Evolutionary conservation across 192 early-diverging fungal species (phyloP).

Genomic region (Rhizophagus prolifer): DNA sequence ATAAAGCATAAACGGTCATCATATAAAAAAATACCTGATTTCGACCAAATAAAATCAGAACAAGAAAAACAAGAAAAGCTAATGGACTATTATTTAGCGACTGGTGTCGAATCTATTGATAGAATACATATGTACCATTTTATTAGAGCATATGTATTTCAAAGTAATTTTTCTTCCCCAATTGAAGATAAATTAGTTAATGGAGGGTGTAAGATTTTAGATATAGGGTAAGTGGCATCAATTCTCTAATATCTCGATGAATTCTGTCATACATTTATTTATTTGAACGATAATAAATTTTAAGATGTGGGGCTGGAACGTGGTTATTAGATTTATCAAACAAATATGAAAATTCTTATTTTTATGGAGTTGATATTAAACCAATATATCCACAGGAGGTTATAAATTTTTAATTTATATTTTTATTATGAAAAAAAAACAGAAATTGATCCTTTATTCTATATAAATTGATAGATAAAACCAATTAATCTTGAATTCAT

Average conservation of each 20-base stretch:
- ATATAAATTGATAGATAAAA: too few species aligned
- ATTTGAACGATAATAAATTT: not conserved
- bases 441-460: too few species aligned
- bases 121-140: not conserved
- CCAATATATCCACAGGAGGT: not conserved
- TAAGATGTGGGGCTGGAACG: not conserved
- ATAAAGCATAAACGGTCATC: too few species aligned
- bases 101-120: not conserved
- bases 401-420: too few species aligned
- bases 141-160: not conserved
- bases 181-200: not conserved
- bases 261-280: not conserved
- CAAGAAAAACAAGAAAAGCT: too few species aligned
- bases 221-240: not conserved
- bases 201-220: not conserved
- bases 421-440: too few species aligned
- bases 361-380: not conserved
- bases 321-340: not conserved
- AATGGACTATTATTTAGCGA: not conserved
- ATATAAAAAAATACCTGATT: too few species aligned
- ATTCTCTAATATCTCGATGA: not conserved
- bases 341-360: not conserved
- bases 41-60: too few species aligned
- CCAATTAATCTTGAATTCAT: too few species aligned
- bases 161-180: not conserved